phyloP scores from a whole-genome alignment of 1,284 basidiomycete species.

The Sanghuangporus baumii region DNA sequence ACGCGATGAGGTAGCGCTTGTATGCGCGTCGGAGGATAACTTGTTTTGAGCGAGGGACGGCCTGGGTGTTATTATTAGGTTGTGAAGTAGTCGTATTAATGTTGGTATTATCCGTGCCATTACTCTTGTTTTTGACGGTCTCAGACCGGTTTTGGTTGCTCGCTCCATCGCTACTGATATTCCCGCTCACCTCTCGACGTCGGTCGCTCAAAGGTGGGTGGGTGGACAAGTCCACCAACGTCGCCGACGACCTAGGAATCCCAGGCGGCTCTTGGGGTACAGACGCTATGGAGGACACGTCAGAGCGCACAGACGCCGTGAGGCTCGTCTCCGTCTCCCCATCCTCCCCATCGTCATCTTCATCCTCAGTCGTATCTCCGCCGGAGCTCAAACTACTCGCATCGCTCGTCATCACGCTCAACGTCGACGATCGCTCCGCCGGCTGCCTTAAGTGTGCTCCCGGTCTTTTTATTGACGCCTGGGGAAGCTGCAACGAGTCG shows the following conservation, averaged over 20 bases:
- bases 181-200: not conserved
- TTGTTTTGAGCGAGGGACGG: constrained; percentile 46
- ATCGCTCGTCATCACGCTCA: not conserved
- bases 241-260: not conserved
- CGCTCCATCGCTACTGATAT: not conserved
- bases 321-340: constrained; percentile 10
- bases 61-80: constrained; percentile 1
- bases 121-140: not conserved
- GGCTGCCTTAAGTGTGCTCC: constrained; percentile 19
- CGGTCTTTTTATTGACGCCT: constrained; percentile 15
- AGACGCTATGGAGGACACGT: constrained; percentile 33
- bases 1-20: constrained; percentile 89
- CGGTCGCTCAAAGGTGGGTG: constrained; percentile 7
- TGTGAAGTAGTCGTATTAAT: too few species aligned
- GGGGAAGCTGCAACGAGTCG: constrained; percentile 30
- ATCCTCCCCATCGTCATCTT: constrained; percentile 13
- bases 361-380: not conserved
- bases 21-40: constrained; percentile 78
- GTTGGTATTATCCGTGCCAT: too few species aligned
- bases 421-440: constrained; percentile 8
- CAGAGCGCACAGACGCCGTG: constrained; percentile 30
- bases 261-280: not conserved
- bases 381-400: constrained; percentile 14
- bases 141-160: not conserved
- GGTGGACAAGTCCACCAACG: constrained; percentile 19